phyloP scores from a whole-genome alignment of 2,329 filamentous ascomycete species.

The Elsinoe necatrix region DNA sequence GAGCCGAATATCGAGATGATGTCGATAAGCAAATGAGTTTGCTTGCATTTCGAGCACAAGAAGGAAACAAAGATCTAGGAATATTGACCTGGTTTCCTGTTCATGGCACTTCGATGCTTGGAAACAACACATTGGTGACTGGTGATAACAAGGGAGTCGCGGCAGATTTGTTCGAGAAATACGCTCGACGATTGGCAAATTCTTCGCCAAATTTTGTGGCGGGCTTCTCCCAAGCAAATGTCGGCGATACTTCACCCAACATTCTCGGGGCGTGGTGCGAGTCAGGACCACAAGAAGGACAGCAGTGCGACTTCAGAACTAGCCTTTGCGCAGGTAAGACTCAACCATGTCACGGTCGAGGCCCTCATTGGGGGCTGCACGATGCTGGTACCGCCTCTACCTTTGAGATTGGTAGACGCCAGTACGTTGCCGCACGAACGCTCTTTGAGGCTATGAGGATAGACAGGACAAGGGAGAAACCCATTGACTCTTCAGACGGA shows the following conservation, averaged over 20 bases:
- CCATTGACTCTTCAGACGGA: constrained; percentile 34
- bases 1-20: constrained; percentile 56
- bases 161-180: constrained; percentile 72
- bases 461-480: constrained; percentile 15
- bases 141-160: constrained; percentile 98
- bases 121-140: constrained; percentile 83
- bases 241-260: constrained; percentile 86
- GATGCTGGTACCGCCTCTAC: constrained; percentile 61
- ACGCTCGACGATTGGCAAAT: constrained; percentile 23
- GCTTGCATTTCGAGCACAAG: constrained; percentile 60
- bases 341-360: constrained; percentile 64
- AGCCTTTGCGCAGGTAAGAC: constrained; percentile 73
- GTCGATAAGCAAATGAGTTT: constrained; percentile 74
- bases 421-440: constrained; percentile 52
- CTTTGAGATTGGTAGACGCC: constrained; percentile 67
- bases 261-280: constrained; percentile 83
- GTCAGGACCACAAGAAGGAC: constrained; percentile 57
- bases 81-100: constrained; percentile 86
- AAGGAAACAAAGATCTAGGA: constrained; percentile 68
- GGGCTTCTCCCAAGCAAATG: constrained; percentile 84
- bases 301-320: constrained; percentile 65
- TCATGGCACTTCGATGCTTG: constrained; percentile 82
- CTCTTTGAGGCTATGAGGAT: constrained; percentile 49
- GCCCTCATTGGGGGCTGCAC: constrained; percentile 57
- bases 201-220: constrained; percentile 59